phyloP scores from a whole-genome alignment of 371 early-diverging fungal species.

The Fennellomyces sp. region DNA sequence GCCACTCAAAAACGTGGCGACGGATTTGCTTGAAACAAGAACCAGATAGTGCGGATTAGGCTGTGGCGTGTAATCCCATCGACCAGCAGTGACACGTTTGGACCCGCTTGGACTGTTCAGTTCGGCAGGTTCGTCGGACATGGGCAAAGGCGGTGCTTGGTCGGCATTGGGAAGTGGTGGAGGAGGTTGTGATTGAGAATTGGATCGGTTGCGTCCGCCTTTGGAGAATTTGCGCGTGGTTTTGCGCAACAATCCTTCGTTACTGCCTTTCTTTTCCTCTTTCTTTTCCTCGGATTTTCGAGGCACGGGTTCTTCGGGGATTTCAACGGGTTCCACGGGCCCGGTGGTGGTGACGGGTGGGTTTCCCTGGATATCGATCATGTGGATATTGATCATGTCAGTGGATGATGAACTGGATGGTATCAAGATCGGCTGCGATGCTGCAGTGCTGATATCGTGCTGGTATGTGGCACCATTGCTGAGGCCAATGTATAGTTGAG shows the following conservation, averaged over 20 bases:
- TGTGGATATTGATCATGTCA: constrained; percentile 20
- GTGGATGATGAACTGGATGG: not conserved
- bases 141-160: not conserved
- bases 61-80: constrained; percentile 34
- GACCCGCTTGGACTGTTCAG: constrained; percentile 4
- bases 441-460: constrained; percentile 13
- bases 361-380: constrained; percentile 27
- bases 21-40: constrained; percentile 12
- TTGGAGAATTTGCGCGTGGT: constrained; percentile 15
- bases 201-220: not conserved
- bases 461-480: constrained; percentile 41
- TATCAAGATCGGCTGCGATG: not conserved
- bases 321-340: too few relatives aligned
- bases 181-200: not conserved
- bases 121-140: not conserved
- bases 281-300: not conserved
- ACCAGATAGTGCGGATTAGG: constrained; percentile 40
- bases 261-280: not conserved
- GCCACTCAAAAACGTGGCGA: constrained; percentile 28
- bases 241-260: constrained; percentile 4
- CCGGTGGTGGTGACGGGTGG: not conserved
- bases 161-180: not conserved
- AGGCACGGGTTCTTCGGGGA: too few relatives aligned
- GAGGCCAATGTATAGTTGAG: constrained; percentile 27
- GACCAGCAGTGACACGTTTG: constrained; percentile 3